Evolutionary conservation across 352 stramenopile species (phyloP), one percentile per base, ranked within the genome.

Genomic region (Phytophthora lateralis): DNA sequence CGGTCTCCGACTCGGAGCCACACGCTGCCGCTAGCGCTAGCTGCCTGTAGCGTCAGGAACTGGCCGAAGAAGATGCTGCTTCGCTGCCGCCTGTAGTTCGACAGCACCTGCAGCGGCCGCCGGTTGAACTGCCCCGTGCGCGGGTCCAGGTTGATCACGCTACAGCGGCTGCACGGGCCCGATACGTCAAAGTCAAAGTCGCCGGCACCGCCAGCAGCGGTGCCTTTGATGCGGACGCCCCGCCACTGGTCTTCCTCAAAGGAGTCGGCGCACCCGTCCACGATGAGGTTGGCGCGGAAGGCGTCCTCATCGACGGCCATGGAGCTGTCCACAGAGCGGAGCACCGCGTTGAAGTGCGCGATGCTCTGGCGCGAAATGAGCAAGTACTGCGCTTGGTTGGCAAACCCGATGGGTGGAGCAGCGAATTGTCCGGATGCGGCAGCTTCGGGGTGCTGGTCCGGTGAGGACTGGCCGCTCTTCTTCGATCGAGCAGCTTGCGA

Each of bases 1-100:
- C 35, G 30, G 44, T 83, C 66, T 12, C 53, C 64, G 15, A 74
- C 54, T 15, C 38, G 66, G 14, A 90, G 62, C 80, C 80, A 90
- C 45, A 64, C 49, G 44, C 63, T 60, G 38, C 42, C 30, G 6
- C 26, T 24, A 26, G n/a, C 9, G n/a, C n/a, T n/a, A 27, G 38
- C 17, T 12, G 38, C 11, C 42, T 15, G 38, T 27, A 61, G 49
- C 37, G 68, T 76, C 20, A 94, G 72, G 53, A 92, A 95, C 54
- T 95, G 85, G 11, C 87, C 85, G 55, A 97, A 96, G 67, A 92
- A 85, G 50, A 96, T 93, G 54, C 73, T 80, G 50, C 72, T 88
- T 48, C 75, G 77, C 51, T 94, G 67, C 21, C 87, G 77, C 2
- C 85, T 78, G 69, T 91, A 95, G 52, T 59, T 78, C 17, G 85